Conservation (phyloP, 768 basidiomycete species). For the Gloeophyllum trabeum region DNA sequence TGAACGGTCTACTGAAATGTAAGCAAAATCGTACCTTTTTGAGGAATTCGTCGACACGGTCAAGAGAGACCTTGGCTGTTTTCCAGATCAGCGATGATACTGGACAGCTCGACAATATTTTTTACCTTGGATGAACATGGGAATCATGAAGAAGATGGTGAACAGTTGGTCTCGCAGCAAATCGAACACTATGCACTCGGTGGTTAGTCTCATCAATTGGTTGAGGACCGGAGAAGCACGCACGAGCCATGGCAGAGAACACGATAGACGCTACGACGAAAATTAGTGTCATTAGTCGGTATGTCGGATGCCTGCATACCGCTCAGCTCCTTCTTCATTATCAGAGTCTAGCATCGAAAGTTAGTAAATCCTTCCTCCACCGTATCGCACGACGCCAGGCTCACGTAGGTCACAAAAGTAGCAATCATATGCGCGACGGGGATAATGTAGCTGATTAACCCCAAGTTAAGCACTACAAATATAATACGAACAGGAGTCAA, state of each 20-base stretch:
- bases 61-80: conserved; percentile 24
- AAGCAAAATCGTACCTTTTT: conserved; percentile 11
- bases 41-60: conserved; percentile 28
- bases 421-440: conserved; percentile 29
- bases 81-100: background rate
- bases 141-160: conserved; percentile 13
- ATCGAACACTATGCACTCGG: conserved; percentile 30
- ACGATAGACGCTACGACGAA: conserved; percentile 15
- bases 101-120: background rate
- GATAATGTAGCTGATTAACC: conserved; percentile 18
- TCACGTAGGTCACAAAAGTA: conserved; percentile 23
- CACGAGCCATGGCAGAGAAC: conserved; percentile 17
- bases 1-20: background rate
- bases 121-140: conserved; percentile 12
- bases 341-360: conserved; percentile 14
- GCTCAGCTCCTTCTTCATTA: conserved; percentile 22
- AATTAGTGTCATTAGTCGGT: too few species aligned
- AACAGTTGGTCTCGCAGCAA: conserved; percentile 22
- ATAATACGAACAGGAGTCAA: background rate
- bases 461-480: background rate
- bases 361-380: too few species aligned
- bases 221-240: background rate
- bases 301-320: too few species aligned
- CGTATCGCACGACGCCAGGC: conserved; percentile 1
- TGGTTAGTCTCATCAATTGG: too few species aligned